Evolutionary conservation across 2,329 filamentous ascomycete genomes (phyloP), one percentile per base, ranked within the genome.

Genomic region (Chrysoporthe austroafricana): DNA sequence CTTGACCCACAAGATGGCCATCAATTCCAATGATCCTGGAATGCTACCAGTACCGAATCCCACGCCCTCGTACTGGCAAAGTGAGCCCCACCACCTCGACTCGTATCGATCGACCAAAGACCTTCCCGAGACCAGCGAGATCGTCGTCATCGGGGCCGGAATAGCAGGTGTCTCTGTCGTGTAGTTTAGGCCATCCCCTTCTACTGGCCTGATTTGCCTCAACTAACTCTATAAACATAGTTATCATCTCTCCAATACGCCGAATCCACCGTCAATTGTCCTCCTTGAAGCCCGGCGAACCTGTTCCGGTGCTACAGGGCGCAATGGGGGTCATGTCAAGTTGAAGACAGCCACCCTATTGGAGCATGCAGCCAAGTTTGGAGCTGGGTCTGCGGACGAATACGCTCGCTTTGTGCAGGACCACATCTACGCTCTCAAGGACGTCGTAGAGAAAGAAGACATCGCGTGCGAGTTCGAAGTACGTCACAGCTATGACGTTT

Each of bases 51-150:
- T 68, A 21, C 59, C 66, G 4, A 64, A 65, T 32, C 66, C 68
- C 21, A 70, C 68, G 42, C 21, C 36, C 7, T 68, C 68, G 9
- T 70, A 67, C 39, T 70, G 68, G 68, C 66, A 66, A 4, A 70
- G 66, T 26, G 58, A 68, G 54, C 68, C 42, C 4, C 68, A 70
- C 21, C 48, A 52, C n/a, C 68, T 70, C 26, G 68, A 70, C 46
- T 67, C 66, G 0, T 39, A 63, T 34, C 54, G 63, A 21, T 70
- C 68, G 3, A 70, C 66, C 2, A 42, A 59, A 4, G 60, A 63
- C 2, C 57, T 70, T n/a, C 68, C 68, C 2, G 21, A 66, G 1
- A 42, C 21, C 5, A 59, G 18, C 21, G 59, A 70, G 4, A 46
- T 70, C 9, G 66, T 63, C 1, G 48, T 70, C 46, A 70, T 70